phyloP scores from a whole-genome alignment of 2,329 filamentous ascomycete species.

The Botryosphaeria dothidea region DNA sequence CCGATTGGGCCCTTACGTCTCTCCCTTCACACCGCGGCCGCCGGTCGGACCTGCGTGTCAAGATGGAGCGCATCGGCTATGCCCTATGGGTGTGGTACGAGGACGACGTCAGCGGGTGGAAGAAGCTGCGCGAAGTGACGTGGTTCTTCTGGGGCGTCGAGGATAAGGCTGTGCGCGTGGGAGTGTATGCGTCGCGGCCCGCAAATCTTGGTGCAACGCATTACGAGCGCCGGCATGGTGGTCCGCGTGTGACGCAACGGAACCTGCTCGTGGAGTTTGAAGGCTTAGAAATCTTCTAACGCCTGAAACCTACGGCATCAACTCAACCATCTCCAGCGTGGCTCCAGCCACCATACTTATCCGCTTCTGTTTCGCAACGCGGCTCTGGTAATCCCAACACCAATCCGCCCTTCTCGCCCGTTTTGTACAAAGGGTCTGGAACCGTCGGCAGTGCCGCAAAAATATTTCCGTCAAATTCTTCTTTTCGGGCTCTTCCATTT shows the following conservation, averaged over 20 bases:
- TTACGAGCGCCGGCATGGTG: conserved; percentile 35
- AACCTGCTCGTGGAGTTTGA: conserved; percentile 45
- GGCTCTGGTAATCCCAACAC: conserved; percentile 1
- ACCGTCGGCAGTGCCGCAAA: conserved; percentile 13
- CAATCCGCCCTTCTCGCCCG: conserved; percentile 1
- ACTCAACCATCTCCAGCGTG: too few relatives aligned
- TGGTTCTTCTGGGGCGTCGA: conserved; percentile 63
- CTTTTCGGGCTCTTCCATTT: not conserved
- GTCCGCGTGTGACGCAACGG: conserved; percentile 29
- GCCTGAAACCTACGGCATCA: not conserved
- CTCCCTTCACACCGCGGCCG: conserved; percentile 44
- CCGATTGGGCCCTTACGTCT: conserved; percentile 58
- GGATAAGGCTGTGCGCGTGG: conserved; percentile 59
- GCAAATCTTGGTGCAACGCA: conserved; percentile 46
- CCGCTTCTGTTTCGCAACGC: not conserved
- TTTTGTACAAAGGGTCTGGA: conserved; percentile 12
- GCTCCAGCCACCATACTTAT: not conserved
- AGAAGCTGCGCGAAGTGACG: conserved; percentile 60
- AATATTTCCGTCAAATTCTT: not conserved
- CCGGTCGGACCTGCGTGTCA: conserved; percentile 55
- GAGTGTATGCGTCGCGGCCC: conserved; percentile 60
- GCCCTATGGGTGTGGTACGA: conserved; percentile 61
- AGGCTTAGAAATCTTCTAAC: conserved; percentile 38
- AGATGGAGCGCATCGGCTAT: conserved; percentile 58
- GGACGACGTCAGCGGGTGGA: conserved; percentile 46